phyloP scores from a whole-genome alignment of 352 stramenopile genomes.

The Phytophthora pluvialis region DNA sequence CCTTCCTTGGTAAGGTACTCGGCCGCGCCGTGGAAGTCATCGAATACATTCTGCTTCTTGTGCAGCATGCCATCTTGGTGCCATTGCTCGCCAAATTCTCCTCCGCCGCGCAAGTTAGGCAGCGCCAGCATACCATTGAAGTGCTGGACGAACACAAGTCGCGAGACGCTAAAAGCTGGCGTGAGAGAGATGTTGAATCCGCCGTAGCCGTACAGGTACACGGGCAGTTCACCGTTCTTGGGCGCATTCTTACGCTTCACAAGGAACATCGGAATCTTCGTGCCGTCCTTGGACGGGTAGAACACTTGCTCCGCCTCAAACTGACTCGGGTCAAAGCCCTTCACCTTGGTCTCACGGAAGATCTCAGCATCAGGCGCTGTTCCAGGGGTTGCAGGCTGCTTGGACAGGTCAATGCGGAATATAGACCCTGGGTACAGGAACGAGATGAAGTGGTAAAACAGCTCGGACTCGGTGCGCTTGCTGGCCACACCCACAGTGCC shows the following conservation, averaged over 20 bases:
- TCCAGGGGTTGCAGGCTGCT: constrained; percentile 16
- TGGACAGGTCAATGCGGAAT: constrained; percentile 70
- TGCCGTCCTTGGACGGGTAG: constrained; percentile 94
- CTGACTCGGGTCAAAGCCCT: constrained; percentile 78
- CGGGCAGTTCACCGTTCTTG: constrained; percentile 88
- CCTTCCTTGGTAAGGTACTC: constrained; percentile 91
- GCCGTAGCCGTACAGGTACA: constrained; percentile 95
- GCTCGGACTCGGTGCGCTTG: constrained; percentile 76
- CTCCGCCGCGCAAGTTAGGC: constrained; percentile 94
- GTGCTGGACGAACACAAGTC: constrained; percentile 92
- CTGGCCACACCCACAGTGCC: constrained; percentile 72
- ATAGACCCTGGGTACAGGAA: constrained; percentile 87
- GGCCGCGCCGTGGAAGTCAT: constrained; percentile 96
- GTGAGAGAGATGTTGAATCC: constrained; percentile 96
- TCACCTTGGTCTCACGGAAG: constrained; percentile 85
- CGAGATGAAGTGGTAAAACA: constrained; percentile 92
- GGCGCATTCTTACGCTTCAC: constrained; percentile 82
- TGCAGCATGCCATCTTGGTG: constrained; percentile 93
- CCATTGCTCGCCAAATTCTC: constrained; percentile 93
- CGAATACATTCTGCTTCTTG: constrained; percentile 95
- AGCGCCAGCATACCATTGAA: constrained; percentile 92
- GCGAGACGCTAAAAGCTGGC: constrained; percentile 89
- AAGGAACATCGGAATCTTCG: constrained; percentile 96
- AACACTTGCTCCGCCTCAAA: constrained; percentile 89
- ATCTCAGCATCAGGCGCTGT: constrained; percentile 44